A percentile compares a stretch with the other conserved stretches of the same genome.
Evolutionary conservation across 225 moss, liverwort and hornwort species (phyloP).

Genomic region (Rhytidiadelphus loreus): DNA sequence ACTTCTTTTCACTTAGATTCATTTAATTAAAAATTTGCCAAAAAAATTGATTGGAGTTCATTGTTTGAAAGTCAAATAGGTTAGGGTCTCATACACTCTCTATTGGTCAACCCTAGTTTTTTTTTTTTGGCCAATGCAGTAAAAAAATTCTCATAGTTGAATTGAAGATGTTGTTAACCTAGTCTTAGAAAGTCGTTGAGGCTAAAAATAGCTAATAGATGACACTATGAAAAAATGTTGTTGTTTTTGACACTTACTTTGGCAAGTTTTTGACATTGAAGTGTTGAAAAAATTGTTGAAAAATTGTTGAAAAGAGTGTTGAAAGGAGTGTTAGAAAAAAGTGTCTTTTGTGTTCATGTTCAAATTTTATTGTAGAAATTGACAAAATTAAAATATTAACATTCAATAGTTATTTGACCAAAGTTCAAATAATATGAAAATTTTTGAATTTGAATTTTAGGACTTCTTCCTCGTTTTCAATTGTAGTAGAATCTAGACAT

Average conservation of each 20-base stretch:
- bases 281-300: not conserved
- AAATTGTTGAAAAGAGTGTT: not conserved
- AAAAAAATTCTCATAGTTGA: too few species aligned
- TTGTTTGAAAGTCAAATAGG: too few species aligned
- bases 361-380: not conserved
- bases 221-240: not conserved
- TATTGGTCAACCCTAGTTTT: rapidly evolving
- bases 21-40: too few species aligned
- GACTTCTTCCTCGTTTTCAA: not conserved
- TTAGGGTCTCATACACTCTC: too few species aligned
- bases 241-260: rapidly evolving
- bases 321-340: not conserved
- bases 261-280: not conserved
- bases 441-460: not conserved
- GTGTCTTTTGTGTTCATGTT: not conserved
- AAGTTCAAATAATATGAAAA: not conserved
- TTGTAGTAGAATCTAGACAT: not conserved
- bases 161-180: not conserved
- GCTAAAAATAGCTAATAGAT: rapidly evolving
- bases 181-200: not conserved
- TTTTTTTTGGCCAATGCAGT: too few species aligned
- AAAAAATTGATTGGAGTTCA: too few species aligned
- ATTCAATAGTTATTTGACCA: not conserved
- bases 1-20: too few species aligned
- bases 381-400: not conserved